Evolutionary conservation across 306 rosid species (phyloP), one percentile per base, ranked within the genome.

Genomic region (Prinsepia uniflora): DNA sequence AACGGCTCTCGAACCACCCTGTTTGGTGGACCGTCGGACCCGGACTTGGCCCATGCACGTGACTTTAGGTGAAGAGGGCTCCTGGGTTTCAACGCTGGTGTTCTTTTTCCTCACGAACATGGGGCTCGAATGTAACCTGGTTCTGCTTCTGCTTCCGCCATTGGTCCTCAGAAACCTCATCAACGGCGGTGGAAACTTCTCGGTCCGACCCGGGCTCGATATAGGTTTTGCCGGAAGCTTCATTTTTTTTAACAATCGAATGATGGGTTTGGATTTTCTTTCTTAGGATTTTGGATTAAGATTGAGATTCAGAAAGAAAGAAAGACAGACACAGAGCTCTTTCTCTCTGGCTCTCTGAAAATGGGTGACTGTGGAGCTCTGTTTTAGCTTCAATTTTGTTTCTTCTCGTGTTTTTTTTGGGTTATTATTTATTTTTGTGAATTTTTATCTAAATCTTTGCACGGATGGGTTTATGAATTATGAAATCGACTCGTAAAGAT

Each of bases 21-120:
- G 55, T 65, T 84, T 90, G 72, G 91, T 62, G 39, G 96, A 71
- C 73, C 89, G 86, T 54, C 77, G 63, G 48, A 85, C 90, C 7
- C 90, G 83, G 6, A 92, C 98, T 63, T 90, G 96, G 0, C 98
- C 98, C 88, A 92, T 92, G 90, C 98, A 93, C 2, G 98, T 93
- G 67, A 93, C 98, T 49, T 93, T 93, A 0, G 97, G 98, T 46
- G 98, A 93, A 58, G 98, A 84, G 1, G 98, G 98, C 80, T 93
- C 98, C 72, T 86, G 96, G 6, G 96, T 87, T 77, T 88, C 96
- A 52, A 79, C 77, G 75, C 86, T 65, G 14, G 82, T 11, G 81
- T 64, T 88, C 75, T 85, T 93, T 83, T 81, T 90, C 47, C 87
- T 73, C n/a, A 87, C 63, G 54, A 93, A 90, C 80, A 93, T 80